A percentile compares a stretch with the other conserved stretches of the same genome.
These are phyloP conservation scores for Candida pini DNA, from an alignment of 805 yeast species.

Conservation along the genomic window DNA sequence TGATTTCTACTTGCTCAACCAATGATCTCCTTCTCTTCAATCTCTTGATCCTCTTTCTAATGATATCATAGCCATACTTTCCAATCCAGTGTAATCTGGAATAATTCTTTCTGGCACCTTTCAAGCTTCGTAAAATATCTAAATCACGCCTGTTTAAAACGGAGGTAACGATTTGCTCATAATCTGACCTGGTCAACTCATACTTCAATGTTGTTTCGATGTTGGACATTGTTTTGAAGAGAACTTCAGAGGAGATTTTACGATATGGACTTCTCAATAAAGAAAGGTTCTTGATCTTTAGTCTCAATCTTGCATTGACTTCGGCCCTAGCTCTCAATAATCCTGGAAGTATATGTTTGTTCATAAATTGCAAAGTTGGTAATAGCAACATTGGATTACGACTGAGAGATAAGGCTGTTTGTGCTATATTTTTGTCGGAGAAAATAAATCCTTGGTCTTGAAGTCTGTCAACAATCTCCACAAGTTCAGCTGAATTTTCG, in stretches of 20 bases:
- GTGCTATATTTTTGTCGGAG: conserved; percentile 22
- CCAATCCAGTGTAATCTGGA: no score
- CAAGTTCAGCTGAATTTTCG: conserved; percentile 13
- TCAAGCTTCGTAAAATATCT: no score
- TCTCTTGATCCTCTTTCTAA: no score
- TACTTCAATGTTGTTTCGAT: no score
- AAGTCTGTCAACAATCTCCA: conserved; percentile 13
- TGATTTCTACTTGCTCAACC: no score
- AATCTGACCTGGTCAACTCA: no score
- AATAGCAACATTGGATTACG: conserved; percentile 12
- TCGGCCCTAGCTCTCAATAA: conserved; percentile 4
- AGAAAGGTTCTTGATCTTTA: conserved; percentile 4
- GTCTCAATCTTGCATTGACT: conserved; percentile 3
- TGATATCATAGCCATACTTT: no score
- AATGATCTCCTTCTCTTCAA: no score
- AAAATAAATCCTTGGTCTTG: conserved; percentile 22
- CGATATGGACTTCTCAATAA: neutral
- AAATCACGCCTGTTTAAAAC: no score
- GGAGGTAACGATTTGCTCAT: no score
- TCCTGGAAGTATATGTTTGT: conserved; percentile 23
- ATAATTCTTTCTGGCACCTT: no score
- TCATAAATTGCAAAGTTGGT: conserved; percentile 23
- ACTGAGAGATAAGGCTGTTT: conserved; percentile 22
- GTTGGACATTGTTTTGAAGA: no score
- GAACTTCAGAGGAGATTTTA: conserved; percentile 3